These are phyloP conservation scores for Fusarium bactridioides DNA, from an alignment of 2,329 filamentous ascomycete species.

Conservation along the genomic window DNA sequence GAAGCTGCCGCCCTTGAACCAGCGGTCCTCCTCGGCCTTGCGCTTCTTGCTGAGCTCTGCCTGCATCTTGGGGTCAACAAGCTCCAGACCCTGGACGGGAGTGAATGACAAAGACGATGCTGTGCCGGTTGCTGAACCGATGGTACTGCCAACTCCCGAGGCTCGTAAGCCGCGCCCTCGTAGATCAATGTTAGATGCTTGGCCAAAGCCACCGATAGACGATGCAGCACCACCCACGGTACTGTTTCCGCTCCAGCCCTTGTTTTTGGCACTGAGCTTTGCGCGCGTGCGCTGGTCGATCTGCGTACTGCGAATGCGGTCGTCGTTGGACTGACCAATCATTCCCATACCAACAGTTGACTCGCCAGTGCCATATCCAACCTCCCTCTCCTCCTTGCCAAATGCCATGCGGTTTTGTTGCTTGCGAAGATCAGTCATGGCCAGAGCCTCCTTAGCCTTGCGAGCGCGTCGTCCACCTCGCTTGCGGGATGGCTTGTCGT, in stretches of 20 bases:
- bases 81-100: conserved; percentile 90
- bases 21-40: conserved; percentile 92
- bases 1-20: conserved; percentile 98
- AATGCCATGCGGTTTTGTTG: conserved; percentile 97
- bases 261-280: conserved; percentile 93
- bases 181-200: conserved; percentile 71
- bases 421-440: conserved; percentile 96
- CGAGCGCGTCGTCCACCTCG: conserved; percentile 88
- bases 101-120: conserved; percentile 92
- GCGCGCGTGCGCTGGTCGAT: conserved; percentile 93
- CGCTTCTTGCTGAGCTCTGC: conserved; percentile 89
- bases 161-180: conserved; percentile 81
- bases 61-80: conserved; percentile 91
- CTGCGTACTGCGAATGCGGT: conserved; percentile 86
- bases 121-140: conserved; percentile 71
- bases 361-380: conserved; percentile 88
- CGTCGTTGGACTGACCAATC: conserved; percentile 89
- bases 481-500: conserved; percentile 94
- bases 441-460: conserved; percentile 95
- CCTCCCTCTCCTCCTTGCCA: conserved; percentile 92
- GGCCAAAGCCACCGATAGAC: conserved; percentile 81
- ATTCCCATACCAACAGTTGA: conserved; percentile 90
- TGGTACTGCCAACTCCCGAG: conserved; percentile 79
- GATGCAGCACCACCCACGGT: conserved; percentile 74
- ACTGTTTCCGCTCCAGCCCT: conserved; percentile 86